Evolutionary conservation across 2,329 filamentous ascomycete species (phyloP), one percentile per base, ranked within the genome.

Genomic region (Colletotrichum siamense): DNA sequence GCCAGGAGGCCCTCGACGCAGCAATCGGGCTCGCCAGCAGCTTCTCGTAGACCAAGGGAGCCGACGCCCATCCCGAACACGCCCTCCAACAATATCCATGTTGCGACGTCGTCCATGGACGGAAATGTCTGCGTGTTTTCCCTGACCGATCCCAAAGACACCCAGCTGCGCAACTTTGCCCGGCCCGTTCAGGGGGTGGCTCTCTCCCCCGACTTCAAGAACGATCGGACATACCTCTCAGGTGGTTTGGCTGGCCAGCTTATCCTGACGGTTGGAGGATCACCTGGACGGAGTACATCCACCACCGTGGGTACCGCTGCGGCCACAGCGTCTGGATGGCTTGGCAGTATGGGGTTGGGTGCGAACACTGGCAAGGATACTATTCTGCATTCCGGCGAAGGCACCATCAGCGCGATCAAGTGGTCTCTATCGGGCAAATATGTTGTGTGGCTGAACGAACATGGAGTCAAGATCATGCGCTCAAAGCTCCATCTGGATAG

Each of bases 401-500:
- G 97, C 5, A 92, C 93, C 3, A 97, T 99, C 78, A 96, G 92
- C 82, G 94, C 93, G 5, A 97, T 99, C 82, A 96, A 98, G 84
- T 99, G 96, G 96, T 99, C 96, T 0, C 84, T 96, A 55, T 96
- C 95, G 0, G 96, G 97, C 1, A 97, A 94, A 85, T 99, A 96
- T 81, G 94, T 98, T 1, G 95, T 93, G 0, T 99, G 97, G 97
- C 90, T 98, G 55, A 99, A 99, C 81, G 97, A 99, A 84, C 94
- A 98, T 81, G 97, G 97, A 6, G 98, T 99, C 83, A 98, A 98
- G 84, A 97, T 99, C 77, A 99, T 99, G 96, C 92, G 97, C 49
- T 95, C 95, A 6, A 95, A 97, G 82, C 82, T 98, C 24, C 92
- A 96, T 79, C 89, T 98, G 7, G 95, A 98, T 8, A 92, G 89